phyloP scores from a whole-genome alignment of 2,329 filamentous ascomycete genomes.

The Diplodia seriata region DNA sequence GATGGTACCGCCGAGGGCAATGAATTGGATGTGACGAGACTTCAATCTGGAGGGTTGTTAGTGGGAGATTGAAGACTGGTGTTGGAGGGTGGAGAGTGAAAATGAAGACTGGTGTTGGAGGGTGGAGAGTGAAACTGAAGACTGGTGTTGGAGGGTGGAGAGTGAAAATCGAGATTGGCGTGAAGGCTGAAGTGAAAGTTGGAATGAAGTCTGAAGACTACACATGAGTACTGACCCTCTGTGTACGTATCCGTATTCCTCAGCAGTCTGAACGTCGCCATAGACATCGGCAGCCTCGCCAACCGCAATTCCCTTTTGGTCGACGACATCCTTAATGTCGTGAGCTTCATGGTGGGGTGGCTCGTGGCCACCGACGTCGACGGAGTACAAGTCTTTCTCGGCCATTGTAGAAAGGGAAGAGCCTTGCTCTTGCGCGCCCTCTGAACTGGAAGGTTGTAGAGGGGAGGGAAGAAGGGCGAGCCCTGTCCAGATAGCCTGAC shows the following conservation, averaged over 20 bases:
- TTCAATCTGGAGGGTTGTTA: conserved; percentile 48
- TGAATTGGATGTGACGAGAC: conserved; percentile 65
- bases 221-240: conserved; percentile 51
- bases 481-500: conserved; percentile 6
- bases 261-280: conserved; percentile 58
- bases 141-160: too few relatives aligned
- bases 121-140: not conserved
- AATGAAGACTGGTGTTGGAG: not conserved
- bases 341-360: conserved; percentile 11
- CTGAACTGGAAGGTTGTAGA: not conserved
- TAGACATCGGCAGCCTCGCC: conserved; percentile 61
- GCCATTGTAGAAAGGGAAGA: conserved; percentile 4
- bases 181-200: not conserved
- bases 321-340: conserved; percentile 40
- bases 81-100: too few relatives aligned
- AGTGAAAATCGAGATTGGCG: not conserved
- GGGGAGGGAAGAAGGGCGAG: conserved; percentile 3
- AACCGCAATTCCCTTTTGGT: conserved; percentile 40
- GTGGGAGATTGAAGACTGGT: not conserved
- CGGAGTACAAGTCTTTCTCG: conserved; percentile 23
- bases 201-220: not conserved
- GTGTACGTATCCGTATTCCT: conserved; percentile 60
- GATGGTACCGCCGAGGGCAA: conserved; percentile 55
- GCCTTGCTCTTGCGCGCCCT: not conserved
- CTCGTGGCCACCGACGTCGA: conserved; percentile 9